phyloP scores from a whole-genome alignment of 169 alveolate species.

The Eimeria zaria region DNA sequence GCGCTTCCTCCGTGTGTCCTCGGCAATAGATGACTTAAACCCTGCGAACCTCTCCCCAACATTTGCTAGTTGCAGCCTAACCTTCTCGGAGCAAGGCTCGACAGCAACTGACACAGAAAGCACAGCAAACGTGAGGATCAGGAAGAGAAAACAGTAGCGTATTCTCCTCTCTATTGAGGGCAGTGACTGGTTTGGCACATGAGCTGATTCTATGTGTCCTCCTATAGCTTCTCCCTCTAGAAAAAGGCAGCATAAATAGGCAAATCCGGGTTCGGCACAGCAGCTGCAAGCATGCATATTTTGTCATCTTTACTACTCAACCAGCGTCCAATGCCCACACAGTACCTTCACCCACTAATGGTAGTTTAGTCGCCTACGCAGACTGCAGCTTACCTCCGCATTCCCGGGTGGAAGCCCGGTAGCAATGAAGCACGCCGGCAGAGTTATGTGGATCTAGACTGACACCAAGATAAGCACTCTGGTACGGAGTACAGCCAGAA shows the following conservation, averaged over 20 bases:
- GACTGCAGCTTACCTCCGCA: constrained; percentile 27
- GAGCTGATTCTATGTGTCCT: not conserved
- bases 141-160: not conserved
- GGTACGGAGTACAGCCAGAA: not conserved
- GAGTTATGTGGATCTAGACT: constrained; percentile 29
- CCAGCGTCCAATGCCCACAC: not conserved
- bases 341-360: not conserved
- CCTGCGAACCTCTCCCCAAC: constrained; percentile 84
- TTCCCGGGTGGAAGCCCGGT: constrained; percentile 18
- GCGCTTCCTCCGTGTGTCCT: constrained; percentile 78
- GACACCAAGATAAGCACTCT: not conserved
- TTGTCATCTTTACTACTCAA: not conserved
- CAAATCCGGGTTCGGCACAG: not conserved
- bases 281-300: not conserved
- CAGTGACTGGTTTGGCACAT: not conserved
- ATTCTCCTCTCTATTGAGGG: not conserved
- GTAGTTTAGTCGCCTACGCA: not conserved
- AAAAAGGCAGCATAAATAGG: not conserved
- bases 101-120: not conserved
- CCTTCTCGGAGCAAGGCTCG: constrained; percentile 73
- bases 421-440: constrained; percentile 52
- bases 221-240: not conserved
- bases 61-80: constrained; percentile 79
- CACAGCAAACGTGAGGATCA: not conserved
- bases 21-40: constrained; percentile 82